Evolutionary conservation across 768 basidiomycete species (phyloP).

Genomic region (Tricholoma sp.): DNA sequence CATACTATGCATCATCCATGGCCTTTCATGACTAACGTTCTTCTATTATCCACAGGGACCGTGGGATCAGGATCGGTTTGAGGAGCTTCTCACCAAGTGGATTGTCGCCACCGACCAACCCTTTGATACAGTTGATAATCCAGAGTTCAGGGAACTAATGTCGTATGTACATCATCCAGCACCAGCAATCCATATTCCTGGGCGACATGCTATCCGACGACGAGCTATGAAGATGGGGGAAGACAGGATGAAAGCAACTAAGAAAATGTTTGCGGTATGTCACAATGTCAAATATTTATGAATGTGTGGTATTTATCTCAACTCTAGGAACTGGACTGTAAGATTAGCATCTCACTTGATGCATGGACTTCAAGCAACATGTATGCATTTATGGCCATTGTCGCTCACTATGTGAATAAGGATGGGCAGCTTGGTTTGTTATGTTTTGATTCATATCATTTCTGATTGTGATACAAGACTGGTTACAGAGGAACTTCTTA

Average conservation of each 20-base stretch:
- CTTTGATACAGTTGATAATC: background rate
- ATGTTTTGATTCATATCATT: background rate
- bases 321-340: constrained; percentile 1
- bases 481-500: constrained; percentile 18
- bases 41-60: background rate
- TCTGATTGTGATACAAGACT: background rate
- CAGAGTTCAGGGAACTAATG: background rate
- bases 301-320: background rate
- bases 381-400: constrained; percentile 18
- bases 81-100: background rate
- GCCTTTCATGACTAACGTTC: background rate
- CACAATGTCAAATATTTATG: background rate
- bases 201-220: background rate
- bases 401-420: constrained; percentile 18
- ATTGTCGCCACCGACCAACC: background rate
- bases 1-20: background rate
- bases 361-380: constrained; percentile 23
- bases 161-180: background rate
- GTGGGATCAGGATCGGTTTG: background rate
- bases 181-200: background rate
- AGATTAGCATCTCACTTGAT: constrained; percentile 17
- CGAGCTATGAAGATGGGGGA: background rate
- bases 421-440: constrained; percentile 16
- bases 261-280: background rate
- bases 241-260: background rate